Conservation (phyloP, 2,329 filamentous ascomycete genomes). For the Shiraia sp. region DNA sequence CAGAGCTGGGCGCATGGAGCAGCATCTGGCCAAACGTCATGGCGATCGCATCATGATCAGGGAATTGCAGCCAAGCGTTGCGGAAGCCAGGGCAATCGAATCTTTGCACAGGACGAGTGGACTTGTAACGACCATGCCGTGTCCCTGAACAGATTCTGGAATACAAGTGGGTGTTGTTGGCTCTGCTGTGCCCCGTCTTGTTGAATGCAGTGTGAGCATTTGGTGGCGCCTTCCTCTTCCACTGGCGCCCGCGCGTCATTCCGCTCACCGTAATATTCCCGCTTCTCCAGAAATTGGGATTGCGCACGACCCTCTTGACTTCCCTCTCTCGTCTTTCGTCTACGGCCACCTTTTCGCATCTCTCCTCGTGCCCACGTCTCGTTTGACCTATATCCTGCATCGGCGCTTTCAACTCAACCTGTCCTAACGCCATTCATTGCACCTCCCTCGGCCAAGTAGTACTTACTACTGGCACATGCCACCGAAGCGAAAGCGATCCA, state of each 20-base stretch:
- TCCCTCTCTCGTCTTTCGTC: not conserved
- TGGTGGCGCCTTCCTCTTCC: conserved; percentile 5
- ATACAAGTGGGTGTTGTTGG: not conserved
- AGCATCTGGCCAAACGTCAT: conserved; percentile 24
- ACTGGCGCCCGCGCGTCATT: conserved; percentile 11
- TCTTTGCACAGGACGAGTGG: too few relatives aligned
- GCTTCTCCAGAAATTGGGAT: conserved; percentile 10
- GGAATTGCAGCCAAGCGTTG: too few relatives aligned
- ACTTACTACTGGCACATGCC: conserved; percentile 32
- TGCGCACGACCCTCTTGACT: conserved; percentile 3
- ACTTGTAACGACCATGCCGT: conserved; percentile 21
- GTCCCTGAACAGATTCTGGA: conserved; percentile 14
- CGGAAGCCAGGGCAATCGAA: too few relatives aligned
- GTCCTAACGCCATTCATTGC: too few relatives aligned
- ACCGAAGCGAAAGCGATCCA: conserved; percentile 79
- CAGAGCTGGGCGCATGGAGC: conserved; percentile 17
- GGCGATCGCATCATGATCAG: conserved; percentile 27
- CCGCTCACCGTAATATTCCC: conserved; percentile 14
- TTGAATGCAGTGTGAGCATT: conserved; percentile 2
- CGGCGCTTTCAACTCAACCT: not conserved
- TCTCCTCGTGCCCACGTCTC: too few relatives aligned
- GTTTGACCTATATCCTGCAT: not conserved
- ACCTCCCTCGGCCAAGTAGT: not conserved
- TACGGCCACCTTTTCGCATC: not conserved
- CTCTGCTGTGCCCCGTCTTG: conserved; percentile 1